phyloP scores from a whole-genome alignment of 208 protist species.

The Trypanosoma cruzi region DNA sequence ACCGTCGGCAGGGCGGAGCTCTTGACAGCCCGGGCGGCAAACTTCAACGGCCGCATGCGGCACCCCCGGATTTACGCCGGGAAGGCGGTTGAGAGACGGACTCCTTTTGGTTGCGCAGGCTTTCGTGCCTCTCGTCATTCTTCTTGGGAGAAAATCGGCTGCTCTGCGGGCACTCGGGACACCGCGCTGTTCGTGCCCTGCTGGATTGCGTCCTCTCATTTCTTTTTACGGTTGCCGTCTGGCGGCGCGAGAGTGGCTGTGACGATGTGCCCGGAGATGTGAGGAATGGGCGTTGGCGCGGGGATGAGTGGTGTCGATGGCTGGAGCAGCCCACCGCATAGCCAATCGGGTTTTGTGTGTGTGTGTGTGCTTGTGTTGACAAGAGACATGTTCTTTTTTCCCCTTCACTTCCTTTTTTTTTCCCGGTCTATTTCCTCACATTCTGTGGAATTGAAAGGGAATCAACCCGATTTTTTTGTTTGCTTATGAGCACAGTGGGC shows the following conservation, averaged over 20 bases:
- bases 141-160: neutral
- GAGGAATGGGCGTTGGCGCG: neutral
- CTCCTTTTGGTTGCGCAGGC: too few species aligned
- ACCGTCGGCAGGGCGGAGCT: too few species aligned
- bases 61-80: too few species aligned
- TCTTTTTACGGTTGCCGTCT: neutral
- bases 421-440: neutral
- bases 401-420: neutral
- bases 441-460: neutral
- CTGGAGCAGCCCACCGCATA: neutral
- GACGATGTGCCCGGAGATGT: neutral
- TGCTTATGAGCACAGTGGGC: too few species aligned
- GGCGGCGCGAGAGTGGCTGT: neutral
- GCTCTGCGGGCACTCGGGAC: neutral
- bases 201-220: neutral
- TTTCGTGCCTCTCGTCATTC: too few species aligned
- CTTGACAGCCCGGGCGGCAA: too few species aligned
- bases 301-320: neutral
- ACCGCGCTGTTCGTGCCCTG: neutral
- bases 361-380: too few species aligned
- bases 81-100: too few species aligned
- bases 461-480: neutral
- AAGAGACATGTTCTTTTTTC: too few species aligned
- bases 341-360: too few species aligned
- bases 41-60: too few species aligned